Percentiles rank a stretch among this genome's conserved stretches.
Evolutionary conservation across 192 early-diverging fungal genomes (phyloP).

Genomic region (Coemansia sp.): DNA sequence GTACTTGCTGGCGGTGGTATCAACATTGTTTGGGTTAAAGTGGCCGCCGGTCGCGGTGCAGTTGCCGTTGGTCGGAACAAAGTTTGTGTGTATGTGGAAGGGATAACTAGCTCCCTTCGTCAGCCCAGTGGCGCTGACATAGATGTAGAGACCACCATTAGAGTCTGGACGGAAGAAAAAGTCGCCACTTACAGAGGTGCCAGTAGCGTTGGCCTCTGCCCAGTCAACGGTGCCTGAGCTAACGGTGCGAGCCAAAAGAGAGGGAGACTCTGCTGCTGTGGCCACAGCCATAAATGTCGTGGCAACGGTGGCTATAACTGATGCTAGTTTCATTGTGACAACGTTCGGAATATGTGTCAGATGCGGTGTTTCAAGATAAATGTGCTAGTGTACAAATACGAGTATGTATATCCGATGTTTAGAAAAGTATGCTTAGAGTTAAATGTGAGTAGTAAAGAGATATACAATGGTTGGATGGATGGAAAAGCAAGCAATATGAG

Average conservation of each 20-base stretch:
- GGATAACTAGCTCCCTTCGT: slow-evolving; percentile 24
- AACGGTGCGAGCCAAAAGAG: neutral
- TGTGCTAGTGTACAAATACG: too few relatives aligned
- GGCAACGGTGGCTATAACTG: neutral
- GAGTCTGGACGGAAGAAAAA: slow-evolving; percentile 22
- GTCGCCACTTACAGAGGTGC: slow-evolving; percentile 10
- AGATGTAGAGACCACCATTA: slow-evolving; percentile 28
- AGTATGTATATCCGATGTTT: too few relatives aligned
- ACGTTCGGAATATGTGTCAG: too few relatives aligned
- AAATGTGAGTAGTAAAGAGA: too few relatives aligned
- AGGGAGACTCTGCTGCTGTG: neutral
- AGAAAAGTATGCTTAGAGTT: too few relatives aligned
- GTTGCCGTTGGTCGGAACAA: slow-evolving; percentile 44
- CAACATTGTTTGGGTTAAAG: slow-evolving; percentile 35
- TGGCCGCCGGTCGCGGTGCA: slow-evolving; percentile 55
- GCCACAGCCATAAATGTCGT: neutral
- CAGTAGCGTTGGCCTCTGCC: slow-evolving; percentile 22
- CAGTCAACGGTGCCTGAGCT: slow-evolving; percentile 6
- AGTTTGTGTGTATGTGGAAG: slow-evolving; percentile 50
- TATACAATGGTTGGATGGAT: too few relatives aligned
- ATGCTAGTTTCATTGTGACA: neutral
- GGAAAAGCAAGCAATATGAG: too few relatives aligned
- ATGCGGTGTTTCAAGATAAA: too few relatives aligned
- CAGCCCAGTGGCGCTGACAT: slow-evolving; percentile 35
- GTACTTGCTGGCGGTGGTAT: slow-evolving; percentile 19